A percentile compares a stretch with the other conserved stretches of the same genome.
Evolutionary conservation across 2,329 filamentous ascomycete genomes (phyloP).

Genomic region (Aureobasidium sp.): DNA sequence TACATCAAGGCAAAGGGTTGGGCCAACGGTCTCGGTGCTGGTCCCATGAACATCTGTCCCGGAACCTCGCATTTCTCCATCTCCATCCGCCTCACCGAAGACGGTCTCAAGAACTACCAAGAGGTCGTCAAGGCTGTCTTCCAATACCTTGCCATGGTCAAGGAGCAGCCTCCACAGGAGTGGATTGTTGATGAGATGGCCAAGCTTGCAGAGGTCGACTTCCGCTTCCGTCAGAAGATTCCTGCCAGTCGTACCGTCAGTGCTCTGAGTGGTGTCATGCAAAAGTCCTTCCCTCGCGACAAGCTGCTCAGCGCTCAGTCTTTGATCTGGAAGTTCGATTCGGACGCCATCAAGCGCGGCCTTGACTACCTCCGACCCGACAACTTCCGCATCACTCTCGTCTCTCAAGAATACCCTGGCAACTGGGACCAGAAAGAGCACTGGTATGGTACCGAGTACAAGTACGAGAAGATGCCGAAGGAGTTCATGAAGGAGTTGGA

Average conservation of each 20-base stretch:
- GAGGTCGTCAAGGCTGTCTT: slow-evolving; percentile 80
- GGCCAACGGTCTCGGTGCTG: slow-evolving; percentile 75
- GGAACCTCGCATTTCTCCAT: slow-evolving; percentile 75
- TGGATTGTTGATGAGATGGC: slow-evolving; percentile 96
- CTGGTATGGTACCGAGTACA: slow-evolving; percentile 97
- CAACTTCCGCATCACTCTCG: slow-evolving; percentile 77
- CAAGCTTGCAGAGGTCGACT: slow-evolving; percentile 82
- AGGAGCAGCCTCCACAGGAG: slow-evolving; percentile 69
- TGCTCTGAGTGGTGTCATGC: slow-evolving; percentile 78
- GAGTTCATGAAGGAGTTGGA: slow-evolving; percentile 67
- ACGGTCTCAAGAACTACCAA: slow-evolving; percentile 72
- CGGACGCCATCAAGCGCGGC: slow-evolving; percentile 64
- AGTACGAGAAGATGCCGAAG: slow-evolving; percentile 66
- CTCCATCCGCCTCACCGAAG: slow-evolving; percentile 71
- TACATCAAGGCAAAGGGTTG: slow-evolving; percentile 86
- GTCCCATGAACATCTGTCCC: slow-evolving; percentile 66
- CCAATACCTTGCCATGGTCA: slow-evolving; percentile 82
- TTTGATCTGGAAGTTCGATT: slow-evolving; percentile 71
- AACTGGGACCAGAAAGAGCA: slow-evolving; percentile 83
- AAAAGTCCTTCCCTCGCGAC: slow-evolving; percentile 77
- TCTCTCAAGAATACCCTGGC: slow-evolving; percentile 76
- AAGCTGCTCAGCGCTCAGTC: slow-evolving; percentile 76
- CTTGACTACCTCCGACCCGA: slow-evolving; percentile 71
- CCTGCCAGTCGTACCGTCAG: slow-evolving; percentile 85
- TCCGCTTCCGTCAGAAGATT: slow-evolving; percentile 89